Conservation (phyloP, 2,329 filamentous ascomycete species). For the Penicillium crustosum region DNA sequence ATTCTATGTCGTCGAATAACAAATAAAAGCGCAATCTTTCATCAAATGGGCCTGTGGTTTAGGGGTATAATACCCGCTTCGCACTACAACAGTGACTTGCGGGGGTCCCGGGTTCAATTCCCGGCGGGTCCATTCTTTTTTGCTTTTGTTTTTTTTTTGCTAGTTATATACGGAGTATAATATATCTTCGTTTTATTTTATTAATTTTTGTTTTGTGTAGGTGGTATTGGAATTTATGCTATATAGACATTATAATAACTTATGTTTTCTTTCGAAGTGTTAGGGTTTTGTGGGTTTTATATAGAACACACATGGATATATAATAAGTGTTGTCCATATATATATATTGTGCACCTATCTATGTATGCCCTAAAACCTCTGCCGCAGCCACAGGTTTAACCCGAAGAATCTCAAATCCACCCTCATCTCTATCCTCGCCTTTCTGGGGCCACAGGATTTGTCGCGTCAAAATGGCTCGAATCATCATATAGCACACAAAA, state of each 20-base stretch:
- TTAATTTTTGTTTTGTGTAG: too few species aligned
- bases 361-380: neutral
- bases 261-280: too few species aligned
- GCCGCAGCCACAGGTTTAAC: slow-evolving; percentile 30
- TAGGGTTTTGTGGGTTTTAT: too few species aligned
- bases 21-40: neutral
- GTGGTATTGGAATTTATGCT: too few species aligned
- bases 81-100: slow-evolving; percentile 9
- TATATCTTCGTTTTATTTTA: neutral
- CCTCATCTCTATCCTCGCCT: slow-evolving; percentile 63
- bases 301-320: neutral
- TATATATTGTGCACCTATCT: neutral
- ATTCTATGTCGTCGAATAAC: fast-evolving
- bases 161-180: neutral
- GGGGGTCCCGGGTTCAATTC: slow-evolving; percentile 21
- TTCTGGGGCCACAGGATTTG: slow-evolving; percentile 77
- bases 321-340: neutral
- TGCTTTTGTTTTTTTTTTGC: neutral
- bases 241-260: too few species aligned
- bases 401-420: slow-evolving; percentile 52
- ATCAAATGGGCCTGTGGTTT: slow-evolving; percentile 14
- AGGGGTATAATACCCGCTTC: slow-evolving; percentile 17
- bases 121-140: slow-evolving; percentile 15
- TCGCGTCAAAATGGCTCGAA: slow-evolving; percentile 63
- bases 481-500: slow-evolving; percentile 68